Base-by-base conservation (phyloP, 257 asterid genomes). In the Solanum rostratum region DNA sequence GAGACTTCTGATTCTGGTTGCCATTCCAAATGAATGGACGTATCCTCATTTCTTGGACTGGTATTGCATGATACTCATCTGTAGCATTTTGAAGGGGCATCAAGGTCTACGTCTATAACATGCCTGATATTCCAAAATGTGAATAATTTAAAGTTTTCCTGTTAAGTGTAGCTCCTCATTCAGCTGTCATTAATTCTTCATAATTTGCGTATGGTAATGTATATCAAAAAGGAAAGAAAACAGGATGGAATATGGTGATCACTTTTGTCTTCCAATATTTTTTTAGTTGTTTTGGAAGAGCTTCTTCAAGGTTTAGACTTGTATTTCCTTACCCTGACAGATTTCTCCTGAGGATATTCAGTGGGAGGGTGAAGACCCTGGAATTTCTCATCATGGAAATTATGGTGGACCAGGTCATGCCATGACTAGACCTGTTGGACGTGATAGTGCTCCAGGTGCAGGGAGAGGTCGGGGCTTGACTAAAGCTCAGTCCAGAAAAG, bases 281-380 rank as follows among this genome's bases (percentile, higher is more conserved):
- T 55, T 27, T 46, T 68, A 20, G 85, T 83, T 83, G 57, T 68
- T 6, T 68, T 30, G 52, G 69, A 13, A 68, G 52, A 49, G 80
- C 49, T 50, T 52, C 65, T 63, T 65, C 79, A 54, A 39, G 46
- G 49, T 65, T 83, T 83, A 49, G 46, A 83, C 80, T 30, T 68
- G 80, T 68, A 22, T 50, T 33, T 70, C 41, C 33, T 20, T 83
- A 49, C 53, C 22, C 81, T 68, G 78, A 24, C 92, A 95, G 99
- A 94, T 95, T 84, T 88, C 98, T 89, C 95, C 96, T 0, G 95
- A 93, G 62, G 99, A 96, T 90, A 90, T 96, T 65, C 94, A 92
- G 80, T 96, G 97, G 97, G 98, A 85, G 50, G 94, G 95, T 87
- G 98, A 93, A 90, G 97, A 93, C 78, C 97, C 95, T 88, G 95